Evolutionary conservation across 2,329 filamentous ascomycete genomes (phyloP).

Genomic region (Ophioceras dolichostomum): DNA sequence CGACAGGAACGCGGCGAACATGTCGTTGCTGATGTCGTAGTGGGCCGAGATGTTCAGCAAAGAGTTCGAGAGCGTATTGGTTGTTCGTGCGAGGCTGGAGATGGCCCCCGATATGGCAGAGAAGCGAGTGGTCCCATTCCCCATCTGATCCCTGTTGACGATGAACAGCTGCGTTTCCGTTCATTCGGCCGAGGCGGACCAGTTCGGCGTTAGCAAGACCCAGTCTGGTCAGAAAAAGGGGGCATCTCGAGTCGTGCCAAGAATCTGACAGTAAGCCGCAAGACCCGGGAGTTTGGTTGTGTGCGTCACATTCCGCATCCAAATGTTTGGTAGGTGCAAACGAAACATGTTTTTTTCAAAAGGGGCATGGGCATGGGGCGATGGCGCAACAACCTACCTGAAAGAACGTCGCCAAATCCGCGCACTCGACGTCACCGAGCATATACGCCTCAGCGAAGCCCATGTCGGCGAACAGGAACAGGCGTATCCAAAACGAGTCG

Average conservation of each 20-base stretch:
- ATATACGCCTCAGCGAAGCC: conserved; percentile 63
- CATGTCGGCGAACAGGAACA: conserved; percentile 62
- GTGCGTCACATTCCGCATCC: too few species aligned
- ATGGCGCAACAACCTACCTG: conserved; percentile 27
- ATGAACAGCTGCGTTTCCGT: conserved; percentile 56
- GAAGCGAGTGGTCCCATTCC: conserved; percentile 50
- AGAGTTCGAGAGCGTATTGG: conserved; percentile 44
- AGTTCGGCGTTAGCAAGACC: not conserved
- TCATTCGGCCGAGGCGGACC: not conserved
- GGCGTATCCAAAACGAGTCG: conserved; percentile 51
- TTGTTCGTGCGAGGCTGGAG: conserved; percentile 42
- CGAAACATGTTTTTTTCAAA: too few species aligned
- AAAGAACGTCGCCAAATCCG: conserved; percentile 57
- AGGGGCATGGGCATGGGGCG: too few species aligned
- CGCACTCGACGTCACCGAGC: conserved; percentile 57
- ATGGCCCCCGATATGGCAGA: conserved; percentile 46
- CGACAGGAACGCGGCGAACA: conserved; percentile 63
- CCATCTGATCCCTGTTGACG: conserved; percentile 49
- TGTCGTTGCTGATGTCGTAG: conserved; percentile 65
- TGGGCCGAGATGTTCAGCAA: conserved; percentile 58
- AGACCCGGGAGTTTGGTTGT: too few species aligned
- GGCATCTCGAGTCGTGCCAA: too few species aligned
- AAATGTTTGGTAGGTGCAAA: too few species aligned
- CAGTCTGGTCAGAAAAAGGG: too few species aligned
- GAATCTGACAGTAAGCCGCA: too few species aligned